Evolutionary conservation across 192 early-diverging fungal genomes (phyloP).

Genomic region (Coemansia sp.): DNA sequence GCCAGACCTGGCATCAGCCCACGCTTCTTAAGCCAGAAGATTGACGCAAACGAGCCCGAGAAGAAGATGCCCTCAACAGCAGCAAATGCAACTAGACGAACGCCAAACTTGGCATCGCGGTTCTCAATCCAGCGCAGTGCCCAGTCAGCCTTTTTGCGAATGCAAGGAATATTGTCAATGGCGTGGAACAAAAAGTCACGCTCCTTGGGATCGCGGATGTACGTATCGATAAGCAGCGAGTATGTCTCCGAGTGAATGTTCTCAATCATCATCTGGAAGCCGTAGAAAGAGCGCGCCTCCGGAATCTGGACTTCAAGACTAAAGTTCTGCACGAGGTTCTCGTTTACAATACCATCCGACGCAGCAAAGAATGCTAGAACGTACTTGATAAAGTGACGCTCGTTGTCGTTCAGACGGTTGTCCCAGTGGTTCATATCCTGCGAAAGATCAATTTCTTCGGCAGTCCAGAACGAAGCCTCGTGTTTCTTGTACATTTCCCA

Average conservation of each 20-base stretch:
- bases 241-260: conserved; percentile 97
- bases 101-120: conserved; percentile 78
- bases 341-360: conserved; percentile 95
- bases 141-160: conserved; percentile 96
- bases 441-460: conserved; percentile 91
- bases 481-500: conserved; percentile 99
- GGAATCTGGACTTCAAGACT: conserved; percentile 91
- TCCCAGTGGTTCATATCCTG: conserved; percentile 93
- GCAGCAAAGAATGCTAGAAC: conserved; percentile 96
- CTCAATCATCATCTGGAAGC: conserved; percentile 99
- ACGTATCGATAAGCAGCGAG: conserved; percentile 92
- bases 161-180: conserved; percentile 94
- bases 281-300: conserved; percentile 92
- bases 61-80: conserved; percentile 99
- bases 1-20: conserved; percentile 97
- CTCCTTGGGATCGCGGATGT: conserved; percentile 85
- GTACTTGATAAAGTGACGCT: conserved; percentile 88
- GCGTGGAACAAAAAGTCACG: conserved; percentile 88
- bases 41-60: conserved; percentile 94
- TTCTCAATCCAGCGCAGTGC: conserved; percentile 90
- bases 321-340: conserved; percentile 90
- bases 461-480: conserved; percentile 96
- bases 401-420: conserved; percentile 75
- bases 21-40: conserved; percentile 99
- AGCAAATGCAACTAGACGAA: conserved; percentile 93